Evolutionary conservation across 169 alveolate genomes (phyloP).

Genomic region (Plasmodium cynomolgi): DNA sequence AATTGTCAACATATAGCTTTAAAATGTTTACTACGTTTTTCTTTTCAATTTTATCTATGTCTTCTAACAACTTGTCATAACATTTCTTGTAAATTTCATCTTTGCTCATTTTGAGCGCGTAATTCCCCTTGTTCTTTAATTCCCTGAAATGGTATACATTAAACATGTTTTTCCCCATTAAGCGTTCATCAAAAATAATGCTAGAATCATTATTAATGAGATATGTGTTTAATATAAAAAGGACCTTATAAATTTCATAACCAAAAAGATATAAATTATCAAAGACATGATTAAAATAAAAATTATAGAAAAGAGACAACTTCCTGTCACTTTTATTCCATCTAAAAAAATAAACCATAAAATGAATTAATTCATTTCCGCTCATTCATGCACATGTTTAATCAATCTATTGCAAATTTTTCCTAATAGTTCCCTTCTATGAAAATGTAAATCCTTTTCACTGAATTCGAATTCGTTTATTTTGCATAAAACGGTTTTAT

Average conservation of each 20-base stretch:
- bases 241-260: slow-evolving; percentile 41
- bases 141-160: slow-evolving; percentile 17
- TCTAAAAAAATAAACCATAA: slow-evolving; percentile 55
- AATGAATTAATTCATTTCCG: slow-evolving; percentile 71
- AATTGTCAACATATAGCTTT: slow-evolving; percentile 67
- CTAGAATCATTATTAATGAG: slow-evolving; percentile 25
- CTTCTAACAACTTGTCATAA: slow-evolving; percentile 18
- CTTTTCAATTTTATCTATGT: slow-evolving; percentile 48
- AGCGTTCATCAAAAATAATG: slow-evolving; percentile 14
- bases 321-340: slow-evolving; percentile 58
- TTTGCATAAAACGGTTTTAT: slow-evolving; percentile 23
- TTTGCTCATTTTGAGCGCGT: slow-evolving; percentile 46
- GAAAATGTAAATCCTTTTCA: slow-evolving; percentile 47
- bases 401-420: slow-evolving; percentile 58
- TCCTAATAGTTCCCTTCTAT: slow-evolving; percentile 60
- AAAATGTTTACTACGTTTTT: slow-evolving; percentile 47
- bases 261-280: slow-evolving; percentile 46
- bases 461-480: slow-evolving; percentile 45
- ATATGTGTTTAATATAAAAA: slow-evolving; percentile 57
- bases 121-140: slow-evolving; percentile 42
- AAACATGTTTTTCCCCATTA: background rate
- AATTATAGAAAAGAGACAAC: slow-evolving; percentile 52
- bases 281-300: slow-evolving; percentile 62
- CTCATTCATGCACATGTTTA: slow-evolving; percentile 45
- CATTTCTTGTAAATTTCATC: slow-evolving; percentile 62